phyloP scores from a whole-genome alignment of 2,329 filamentous ascomycete genomes.

The Fusarium sterilihyphosum region DNA sequence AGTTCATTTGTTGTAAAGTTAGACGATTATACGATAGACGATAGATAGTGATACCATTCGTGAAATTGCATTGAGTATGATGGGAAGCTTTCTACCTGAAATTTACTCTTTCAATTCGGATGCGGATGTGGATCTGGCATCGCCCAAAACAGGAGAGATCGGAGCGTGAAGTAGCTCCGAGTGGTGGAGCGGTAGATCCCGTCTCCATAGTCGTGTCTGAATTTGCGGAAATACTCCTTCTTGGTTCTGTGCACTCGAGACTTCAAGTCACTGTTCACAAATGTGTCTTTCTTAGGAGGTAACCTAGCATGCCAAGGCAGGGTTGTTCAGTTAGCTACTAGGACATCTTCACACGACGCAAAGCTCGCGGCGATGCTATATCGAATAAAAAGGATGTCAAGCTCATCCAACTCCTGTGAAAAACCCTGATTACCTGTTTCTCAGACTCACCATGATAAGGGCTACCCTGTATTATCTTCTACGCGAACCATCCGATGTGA shows the following conservation, averaged over 20 bases:
- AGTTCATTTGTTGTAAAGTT: constrained; percentile 3
- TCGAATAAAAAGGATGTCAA: fast-evolving
- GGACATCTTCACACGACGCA: fast-evolving
- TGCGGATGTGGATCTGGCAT: fast-evolving
- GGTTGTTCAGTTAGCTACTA: fast-evolving
- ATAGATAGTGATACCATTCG: constrained; percentile 22
- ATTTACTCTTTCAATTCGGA: not conserved
- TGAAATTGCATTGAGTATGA: not conserved
- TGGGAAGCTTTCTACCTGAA: no score
- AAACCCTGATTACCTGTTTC: fast-evolving
- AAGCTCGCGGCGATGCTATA: not conserved
- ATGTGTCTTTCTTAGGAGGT: not conserved
- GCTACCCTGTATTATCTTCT: not conserved
- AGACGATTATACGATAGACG: not conserved
- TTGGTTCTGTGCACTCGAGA: not conserved
- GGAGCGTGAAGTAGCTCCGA: fast-evolving
- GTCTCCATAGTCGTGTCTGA: fast-evolving
- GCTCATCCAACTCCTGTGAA: fast-evolving
- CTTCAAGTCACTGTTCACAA: not conserved
- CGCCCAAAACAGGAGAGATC: not conserved
- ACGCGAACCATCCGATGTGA: fast-evolving
- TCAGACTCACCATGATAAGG: fast-evolving
- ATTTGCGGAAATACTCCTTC: not conserved
- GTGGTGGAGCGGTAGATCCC: not conserved
- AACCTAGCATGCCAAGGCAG: fast-evolving